Base-by-base conservation (phyloP, 2,329 filamentous ascomycete genomes). In the Penicillium sp. region DNA sequence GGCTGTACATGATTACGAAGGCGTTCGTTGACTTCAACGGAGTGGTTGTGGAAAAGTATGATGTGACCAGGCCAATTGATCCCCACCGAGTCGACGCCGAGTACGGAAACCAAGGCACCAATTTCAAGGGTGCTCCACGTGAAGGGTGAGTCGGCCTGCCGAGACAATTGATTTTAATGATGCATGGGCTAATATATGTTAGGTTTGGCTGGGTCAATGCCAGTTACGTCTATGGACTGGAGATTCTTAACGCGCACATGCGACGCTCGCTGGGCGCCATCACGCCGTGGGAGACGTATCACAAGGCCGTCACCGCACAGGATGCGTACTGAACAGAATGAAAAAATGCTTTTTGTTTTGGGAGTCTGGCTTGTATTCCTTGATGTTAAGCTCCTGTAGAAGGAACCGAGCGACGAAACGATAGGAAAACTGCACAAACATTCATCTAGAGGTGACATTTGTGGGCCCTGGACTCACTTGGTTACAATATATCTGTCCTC, bases 181-280 rank as follows among this genome's bases (percentile, higher is more conserved):
- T 13, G 6, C 10, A 2, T 6, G n/a, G 45, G 22, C 44, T 47
- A 42, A 46, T 37, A 32, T 14, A 29, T 12, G 13, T 25, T 30
- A 95, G 90, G 41, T 98, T 98, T 60, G 92, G 90, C 35, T 98
- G 92, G 92, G 92, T 96, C 57, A 98, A 98, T 61, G 90, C 92
- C 56, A 95, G 89, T 61, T 98, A 94, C 62, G 85, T 96, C 40
- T 93, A 93, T 59, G 92, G 90, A 27, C 73, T 96, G 44, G 82
- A 89, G 50, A 85, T 95, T 51, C 75, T 95, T 43, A 89, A 85
- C 54, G 84, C 85, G 20, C 87, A 95, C 65, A 89, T 92, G 79
- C 80, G 82, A 61, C 84, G 89, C 54, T 87, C 90, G 1, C 73
- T 98, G 26, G 90, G 89, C 39, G 85, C 88, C 5, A 73, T 94